Percentiles rank a stretch among this genome's conserved stretches.
Conservation (phyloP, 106 monocot genomes). For the Dactylorhiza incarnata region DNA sequence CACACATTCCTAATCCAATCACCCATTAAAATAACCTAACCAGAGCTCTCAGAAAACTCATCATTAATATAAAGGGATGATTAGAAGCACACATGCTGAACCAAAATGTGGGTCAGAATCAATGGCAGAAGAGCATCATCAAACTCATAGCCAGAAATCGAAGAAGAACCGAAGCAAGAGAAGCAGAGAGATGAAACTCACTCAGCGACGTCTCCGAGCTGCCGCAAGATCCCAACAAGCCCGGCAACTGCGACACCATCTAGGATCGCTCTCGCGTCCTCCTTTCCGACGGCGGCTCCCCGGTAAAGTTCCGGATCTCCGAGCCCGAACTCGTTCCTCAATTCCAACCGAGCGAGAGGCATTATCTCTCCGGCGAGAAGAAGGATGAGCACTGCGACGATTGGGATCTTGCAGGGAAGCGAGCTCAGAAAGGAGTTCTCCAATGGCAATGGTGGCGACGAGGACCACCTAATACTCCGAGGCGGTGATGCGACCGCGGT, state of each 20-base stretch:
- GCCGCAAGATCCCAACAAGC: constrained; percentile 71
- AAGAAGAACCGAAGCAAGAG: not conserved
- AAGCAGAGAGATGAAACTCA: constrained; percentile 22
- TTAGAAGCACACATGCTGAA: not conserved
- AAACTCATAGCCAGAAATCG: not conserved
- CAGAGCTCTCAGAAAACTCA: not conserved
- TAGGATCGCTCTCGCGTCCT: constrained; percentile 59
- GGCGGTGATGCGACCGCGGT: not conserved
- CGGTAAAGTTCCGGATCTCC: constrained; percentile 40
- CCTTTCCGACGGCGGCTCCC: constrained; percentile 12
- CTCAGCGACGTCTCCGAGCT: constrained; percentile 83
- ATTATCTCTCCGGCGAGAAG: constrained; percentile 13
- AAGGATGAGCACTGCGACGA: not conserved
- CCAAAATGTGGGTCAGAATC: not conserved
- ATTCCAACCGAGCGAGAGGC: constrained; percentile 40
- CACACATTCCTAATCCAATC: not conserved
- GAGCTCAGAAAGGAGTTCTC: not conserved
- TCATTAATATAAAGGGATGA: not conserved
- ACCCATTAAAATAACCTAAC: not conserved
- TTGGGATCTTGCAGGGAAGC: not conserved
- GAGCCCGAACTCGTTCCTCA: constrained; percentile 48
- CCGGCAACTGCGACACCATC: constrained; percentile 78
- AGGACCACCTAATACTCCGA: not conserved
- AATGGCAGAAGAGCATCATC: not conserved
- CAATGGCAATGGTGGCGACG: not conserved